Evolutionary conservation across 2,329 filamentous ascomycete species (phyloP), one percentile per base, ranked within the genome.

Genomic region (Metarhizium album): DNA sequence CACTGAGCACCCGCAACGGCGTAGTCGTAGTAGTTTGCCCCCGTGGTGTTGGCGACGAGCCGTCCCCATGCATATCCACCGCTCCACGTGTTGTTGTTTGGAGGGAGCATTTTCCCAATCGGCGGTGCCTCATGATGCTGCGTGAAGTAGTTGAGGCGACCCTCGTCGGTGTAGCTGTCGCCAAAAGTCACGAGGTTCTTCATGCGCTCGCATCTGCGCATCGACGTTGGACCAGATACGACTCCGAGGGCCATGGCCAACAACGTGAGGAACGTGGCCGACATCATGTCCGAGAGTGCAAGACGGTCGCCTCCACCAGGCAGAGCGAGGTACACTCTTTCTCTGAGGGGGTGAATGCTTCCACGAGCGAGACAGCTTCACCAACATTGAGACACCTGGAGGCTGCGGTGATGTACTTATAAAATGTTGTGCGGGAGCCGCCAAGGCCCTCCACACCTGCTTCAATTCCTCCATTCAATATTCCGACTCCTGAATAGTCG

Each of bases 101-200:
- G 59, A 3, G 70, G 67, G 40, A 75, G 70, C 20, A 71, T 60
- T 14, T 63, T 58, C 8, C 84, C 86, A 1, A 80, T 67, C 0
- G 86, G 84, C 1, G 86, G 86, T 1, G 79, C 71, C 5, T 70
- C 67, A 42, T 79, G 80, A 57, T 80, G 71, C 56, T 84, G 70
- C 52, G 70, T 67, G 60, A 90, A 84, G 61, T 87, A 89, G 9
- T 61, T 60, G 9, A 87, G 63, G 9, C 86, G 78, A 13, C 76
- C 79, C 59, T 89, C 83, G 60, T 90, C 87, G 1, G 84, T 87
- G 60, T 85, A 90, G 65, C 83, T 87, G 64, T 89, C 84, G 13
- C 86, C 85, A 61, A 90, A 89, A 0, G 81, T 75, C 38, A 88
- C 76, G 37, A 88, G 63, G 47, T 79, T 83, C 27, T 79, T 43